phyloP scores from a whole-genome alignment of 208 protist species.

The Crithidia brevicula region DNA sequence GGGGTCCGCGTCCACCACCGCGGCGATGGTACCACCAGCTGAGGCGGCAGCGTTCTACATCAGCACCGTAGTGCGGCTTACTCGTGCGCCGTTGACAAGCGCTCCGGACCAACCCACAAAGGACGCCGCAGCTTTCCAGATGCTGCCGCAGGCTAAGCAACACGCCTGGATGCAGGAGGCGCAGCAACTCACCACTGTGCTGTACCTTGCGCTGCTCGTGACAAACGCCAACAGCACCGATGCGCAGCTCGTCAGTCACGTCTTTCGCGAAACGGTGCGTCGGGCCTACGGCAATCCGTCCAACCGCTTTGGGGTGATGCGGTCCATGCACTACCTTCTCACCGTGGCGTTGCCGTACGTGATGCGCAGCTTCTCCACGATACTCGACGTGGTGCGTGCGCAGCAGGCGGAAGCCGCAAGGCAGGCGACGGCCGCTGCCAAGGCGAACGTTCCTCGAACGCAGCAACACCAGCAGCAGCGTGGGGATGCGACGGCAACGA shows the following conservation, averaged over 20 bases:
- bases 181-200: slow-evolving; percentile 21
- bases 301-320: slow-evolving; percentile 14
- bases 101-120: not conserved
- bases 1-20: slow-evolving; percentile 6
- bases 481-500: not conserved
- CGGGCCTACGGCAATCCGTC: slow-evolving; percentile 12
- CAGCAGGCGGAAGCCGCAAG: slow-evolving; percentile 22
- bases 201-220: slow-evolving; percentile 28
- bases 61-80: slow-evolving; percentile 1
- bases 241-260: slow-evolving; percentile 13
- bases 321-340: slow-evolving; percentile 24
- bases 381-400: slow-evolving; percentile 7
- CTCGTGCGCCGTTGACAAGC: not conserved
- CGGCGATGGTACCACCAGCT: slow-evolving; percentile 24
- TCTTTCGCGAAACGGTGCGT: slow-evolving; percentile 14
- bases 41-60: slow-evolving; percentile 26
- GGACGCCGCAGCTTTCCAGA: not conserved
- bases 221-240: slow-evolving; percentile 14
- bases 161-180: slow-evolving; percentile 17
- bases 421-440: slow-evolving; percentile 5
- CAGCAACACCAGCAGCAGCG: not conserved
- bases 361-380: slow-evolving; percentile 6
- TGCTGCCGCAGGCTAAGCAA: slow-evolving; percentile 11
- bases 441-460: not conserved
- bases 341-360: slow-evolving; percentile 20